Evolutionary conservation across 805 yeast species (phyloP).

Genomic region (Saccharomycopsis sp.): DNA sequence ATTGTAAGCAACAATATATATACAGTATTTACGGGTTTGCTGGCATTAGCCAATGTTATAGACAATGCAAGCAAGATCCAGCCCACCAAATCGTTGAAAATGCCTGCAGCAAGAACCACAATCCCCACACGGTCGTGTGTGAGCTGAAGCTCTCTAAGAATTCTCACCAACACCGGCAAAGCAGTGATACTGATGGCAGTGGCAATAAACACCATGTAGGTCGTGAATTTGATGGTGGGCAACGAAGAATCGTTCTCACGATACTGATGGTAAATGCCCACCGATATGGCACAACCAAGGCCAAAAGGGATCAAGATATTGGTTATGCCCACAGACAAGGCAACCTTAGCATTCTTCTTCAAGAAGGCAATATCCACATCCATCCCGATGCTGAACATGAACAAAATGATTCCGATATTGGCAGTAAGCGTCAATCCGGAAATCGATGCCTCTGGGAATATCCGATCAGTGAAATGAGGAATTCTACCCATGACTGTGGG

Average conservation of each 20-base stretch:
- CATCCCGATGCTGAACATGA: slow-evolving; percentile 70
- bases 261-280: slow-evolving; percentile 59
- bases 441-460: slow-evolving; percentile 59
- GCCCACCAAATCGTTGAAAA: slow-evolving; percentile 70
- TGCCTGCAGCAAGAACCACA: slow-evolving; percentile 77
- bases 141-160: slow-evolving; percentile 63
- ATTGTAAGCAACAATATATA: slow-evolving; percentile 59
- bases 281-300: slow-evolving; percentile 64
- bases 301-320: slow-evolving; percentile 79
- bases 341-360: slow-evolving; percentile 51
- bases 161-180: slow-evolving; percentile 77
- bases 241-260: slow-evolving; percentile 27
- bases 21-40: slow-evolving; percentile 59
- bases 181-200: slow-evolving; percentile 84
- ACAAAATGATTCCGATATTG: slow-evolving; percentile 66
- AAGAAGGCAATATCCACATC: slow-evolving; percentile 70
- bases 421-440: slow-evolving; percentile 63
- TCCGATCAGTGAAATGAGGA: slow-evolving; percentile 55
- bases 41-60: slow-evolving; percentile 70
- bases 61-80: slow-evolving; percentile 75
- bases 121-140: slow-evolving; percentile 67
- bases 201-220: slow-evolving; percentile 74
- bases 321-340: slow-evolving; percentile 60
- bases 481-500: slow-evolving; percentile 70
- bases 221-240: slow-evolving; percentile 50